Conservation (phyloP, 176 grass and related monocot species). For the Aechmea fasciata region DNA sequence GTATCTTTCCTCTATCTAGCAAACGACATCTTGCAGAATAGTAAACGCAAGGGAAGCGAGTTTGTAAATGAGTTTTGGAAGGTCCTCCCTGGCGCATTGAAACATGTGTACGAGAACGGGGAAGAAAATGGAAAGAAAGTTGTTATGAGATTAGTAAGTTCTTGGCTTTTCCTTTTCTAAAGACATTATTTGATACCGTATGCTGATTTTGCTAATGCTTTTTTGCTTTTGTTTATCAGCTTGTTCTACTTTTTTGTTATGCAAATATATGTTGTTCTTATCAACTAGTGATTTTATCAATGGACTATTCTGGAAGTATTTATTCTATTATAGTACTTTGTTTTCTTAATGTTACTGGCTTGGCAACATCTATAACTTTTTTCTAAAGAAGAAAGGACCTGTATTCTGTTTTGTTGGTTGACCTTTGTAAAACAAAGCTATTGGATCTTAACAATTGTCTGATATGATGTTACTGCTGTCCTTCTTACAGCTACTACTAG, state of each 20-base stretch:
- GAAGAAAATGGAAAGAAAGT: slow-evolving; percentile 75
- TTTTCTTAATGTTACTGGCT: too few species aligned
- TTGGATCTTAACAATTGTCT: too few species aligned
- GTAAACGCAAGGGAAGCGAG: slow-evolving; percentile 86
- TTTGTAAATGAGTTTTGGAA: slow-evolving; percentile 98
- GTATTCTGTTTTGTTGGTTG: too few species aligned
- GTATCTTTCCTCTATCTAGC: slow-evolving; percentile 77
- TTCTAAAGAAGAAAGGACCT: too few species aligned
- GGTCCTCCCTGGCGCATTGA: slow-evolving; percentile 75
- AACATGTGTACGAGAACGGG: slow-evolving; percentile 62
- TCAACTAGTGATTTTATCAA: background rate
- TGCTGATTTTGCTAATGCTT: background rate
- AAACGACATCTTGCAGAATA: slow-evolving; percentile 98
- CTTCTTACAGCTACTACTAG: too few species aligned
- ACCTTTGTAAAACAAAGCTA: too few species aligned
- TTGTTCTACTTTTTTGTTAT: background rate
- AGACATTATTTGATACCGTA: background rate
- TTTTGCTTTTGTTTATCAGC: background rate
- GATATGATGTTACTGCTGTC: too few species aligned
- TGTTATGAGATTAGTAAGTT: slow-evolving; percentile 80
- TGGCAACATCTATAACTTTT: too few species aligned
- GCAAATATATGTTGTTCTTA: background rate
- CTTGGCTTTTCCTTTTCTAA: background rate
- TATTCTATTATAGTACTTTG: too few species aligned
- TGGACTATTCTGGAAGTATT: too few species aligned